These are phyloP conservation scores for Hyphopichia burtonii DNA, from an alignment of 1,139 yeast genomes.

Conservation along the genomic window DNA sequence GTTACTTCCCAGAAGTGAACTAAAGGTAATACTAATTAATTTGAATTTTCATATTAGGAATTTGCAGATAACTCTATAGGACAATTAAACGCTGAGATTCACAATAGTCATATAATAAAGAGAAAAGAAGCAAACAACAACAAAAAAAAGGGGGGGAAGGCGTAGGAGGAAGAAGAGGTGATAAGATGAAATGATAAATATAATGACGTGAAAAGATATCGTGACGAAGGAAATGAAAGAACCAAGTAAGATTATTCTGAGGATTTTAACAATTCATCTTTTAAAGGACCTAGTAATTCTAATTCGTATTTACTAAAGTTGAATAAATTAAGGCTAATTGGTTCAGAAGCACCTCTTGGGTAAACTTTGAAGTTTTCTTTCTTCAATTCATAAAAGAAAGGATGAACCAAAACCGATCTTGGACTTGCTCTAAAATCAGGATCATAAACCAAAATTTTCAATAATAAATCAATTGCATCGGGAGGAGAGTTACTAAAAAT, in stretches of 20 bases:
- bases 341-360: constrained; percentile 51
- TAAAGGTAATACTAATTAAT: too few relatives aligned
- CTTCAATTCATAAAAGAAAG: constrained; percentile 69
- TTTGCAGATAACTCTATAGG: neutral
- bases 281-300: constrained; percentile 46
- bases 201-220: neutral
- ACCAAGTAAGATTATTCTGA: neutral
- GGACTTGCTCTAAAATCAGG: constrained; percentile 70
- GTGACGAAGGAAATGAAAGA: neutral
- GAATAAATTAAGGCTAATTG: constrained; percentile 46
- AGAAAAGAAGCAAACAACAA: neutral
- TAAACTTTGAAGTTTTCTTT: constrained; percentile 54
- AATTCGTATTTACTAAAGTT: constrained; percentile 56
- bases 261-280: constrained; percentile 28
- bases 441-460: constrained; percentile 69
- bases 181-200: neutral
- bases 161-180: neutral
- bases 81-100: neutral
- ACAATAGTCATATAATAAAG: neutral
- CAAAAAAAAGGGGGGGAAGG: neutral
- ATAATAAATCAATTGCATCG: constrained; percentile 67
- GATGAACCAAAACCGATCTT: constrained; percentile 65
- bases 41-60: too few relatives aligned
- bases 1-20: constrained; percentile 1
- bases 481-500: constrained; percentile 69